Evolutionary conservation across 163 green algal species (phyloP).

Genomic region (Chloroidium sp.): DNA sequence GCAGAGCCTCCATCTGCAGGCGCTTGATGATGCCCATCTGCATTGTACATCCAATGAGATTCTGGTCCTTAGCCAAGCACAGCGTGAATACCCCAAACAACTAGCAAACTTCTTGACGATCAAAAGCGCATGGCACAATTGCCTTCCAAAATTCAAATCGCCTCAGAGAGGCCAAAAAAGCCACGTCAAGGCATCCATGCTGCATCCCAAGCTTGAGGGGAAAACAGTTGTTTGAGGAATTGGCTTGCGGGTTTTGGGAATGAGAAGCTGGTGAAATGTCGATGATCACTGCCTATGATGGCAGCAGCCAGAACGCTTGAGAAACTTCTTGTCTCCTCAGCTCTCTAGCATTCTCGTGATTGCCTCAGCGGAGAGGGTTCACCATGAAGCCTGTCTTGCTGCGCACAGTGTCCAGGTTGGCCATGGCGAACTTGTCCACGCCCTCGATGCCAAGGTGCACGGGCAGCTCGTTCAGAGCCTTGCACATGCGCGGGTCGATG

Average conservation of each 20-base stretch:
- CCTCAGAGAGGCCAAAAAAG: background rate
- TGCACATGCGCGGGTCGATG: slow-evolving; percentile 26
- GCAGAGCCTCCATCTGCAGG: slow-evolving; percentile 4
- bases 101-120: background rate
- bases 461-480: slow-evolving; percentile 21
- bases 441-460: slow-evolving; percentile 18
- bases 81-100: background rate
- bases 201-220: background rate
- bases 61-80: background rate
- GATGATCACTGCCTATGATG: background rate
- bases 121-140: background rate
- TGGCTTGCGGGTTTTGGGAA: background rate
- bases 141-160: background rate
- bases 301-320: background rate
- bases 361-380: background rate
- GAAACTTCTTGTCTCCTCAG: background rate
- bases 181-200: background rate
- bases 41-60: background rate
- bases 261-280: background rate
- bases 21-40: slow-evolving; percentile 32
- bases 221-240: background rate
- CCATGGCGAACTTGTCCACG: slow-evolving; percentile 27
- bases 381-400: slow-evolving; percentile 39
- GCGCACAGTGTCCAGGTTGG: slow-evolving; percentile 23
- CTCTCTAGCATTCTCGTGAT: background rate